These are phyloP conservation scores for Hortaea werneckii DNA, from an alignment of 2,329 filamentous ascomycete genomes.

Conservation along the genomic window DNA sequence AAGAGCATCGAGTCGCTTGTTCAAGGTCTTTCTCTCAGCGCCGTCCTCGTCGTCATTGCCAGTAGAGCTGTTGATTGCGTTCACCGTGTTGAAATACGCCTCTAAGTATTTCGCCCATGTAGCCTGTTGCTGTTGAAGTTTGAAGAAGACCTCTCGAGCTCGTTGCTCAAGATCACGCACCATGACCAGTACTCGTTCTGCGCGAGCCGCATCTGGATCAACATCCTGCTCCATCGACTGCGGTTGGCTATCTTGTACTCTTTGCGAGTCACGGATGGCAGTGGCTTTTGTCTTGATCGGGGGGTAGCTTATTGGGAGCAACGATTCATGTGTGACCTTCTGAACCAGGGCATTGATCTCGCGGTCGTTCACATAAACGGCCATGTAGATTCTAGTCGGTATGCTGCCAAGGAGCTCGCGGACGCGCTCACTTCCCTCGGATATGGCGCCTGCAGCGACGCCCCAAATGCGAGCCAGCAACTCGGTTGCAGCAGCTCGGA, in stretches of 20 bases:
- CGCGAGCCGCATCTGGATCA: slow-evolving; percentile 67
- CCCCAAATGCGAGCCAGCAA: slow-evolving; percentile 83
- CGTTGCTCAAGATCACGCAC: slow-evolving; percentile 67
- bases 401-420: slow-evolving; percentile 67
- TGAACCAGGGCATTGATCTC: slow-evolving; percentile 81
- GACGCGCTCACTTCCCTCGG: slow-evolving; percentile 68
- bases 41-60: slow-evolving; percentile 53
- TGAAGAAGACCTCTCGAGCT: slow-evolving; percentile 80
- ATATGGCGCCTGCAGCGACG: slow-evolving; percentile 80
- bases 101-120: slow-evolving; percentile 63
- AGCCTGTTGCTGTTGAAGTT: slow-evolving; percentile 68
- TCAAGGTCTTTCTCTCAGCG: slow-evolving; percentile 42
- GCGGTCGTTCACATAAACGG: slow-evolving; percentile 78
- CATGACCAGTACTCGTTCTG: slow-evolving; percentile 73
- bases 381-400: slow-evolving; percentile 75
- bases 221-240: slow-evolving; percentile 33
- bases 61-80: slow-evolving; percentile 75
- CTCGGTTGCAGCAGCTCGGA: slow-evolving; percentile 79
- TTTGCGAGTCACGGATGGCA: slow-evolving; percentile 48
- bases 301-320: slow-evolving; percentile 85
- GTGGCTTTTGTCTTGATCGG: slow-evolving; percentile 46
- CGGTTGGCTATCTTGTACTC: slow-evolving; percentile 47
- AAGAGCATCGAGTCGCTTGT: slow-evolving; percentile 59
- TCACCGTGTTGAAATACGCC: slow-evolving; percentile 72
- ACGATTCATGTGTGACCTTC: slow-evolving; percentile 71